These are phyloP conservation scores for Fusarium algeriense DNA, from an alignment of 2,329 filamentous ascomycete species.

Conservation along the genomic window DNA sequence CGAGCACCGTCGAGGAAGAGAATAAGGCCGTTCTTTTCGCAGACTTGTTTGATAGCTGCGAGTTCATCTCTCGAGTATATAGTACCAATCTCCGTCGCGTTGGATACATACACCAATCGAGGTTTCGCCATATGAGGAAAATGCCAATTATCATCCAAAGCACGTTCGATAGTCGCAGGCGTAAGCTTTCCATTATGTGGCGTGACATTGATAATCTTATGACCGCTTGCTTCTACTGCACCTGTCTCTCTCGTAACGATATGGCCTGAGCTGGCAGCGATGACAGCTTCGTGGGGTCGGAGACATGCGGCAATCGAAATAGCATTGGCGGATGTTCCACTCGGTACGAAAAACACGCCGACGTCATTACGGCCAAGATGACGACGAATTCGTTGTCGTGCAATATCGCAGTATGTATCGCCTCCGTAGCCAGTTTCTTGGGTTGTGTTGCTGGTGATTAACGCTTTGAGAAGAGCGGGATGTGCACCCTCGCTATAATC, in stretches of 20 bases:
- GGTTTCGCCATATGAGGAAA: slow-evolving; percentile 66
- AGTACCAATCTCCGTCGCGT: slow-evolving; percentile 64
- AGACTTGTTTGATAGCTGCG: slow-evolving; percentile 56
- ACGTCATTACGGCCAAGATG: slow-evolving; percentile 56
- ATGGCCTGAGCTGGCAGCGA: slow-evolving; percentile 63
- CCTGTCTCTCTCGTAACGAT: slow-evolving; percentile 64
- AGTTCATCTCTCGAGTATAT: slow-evolving; percentile 60
- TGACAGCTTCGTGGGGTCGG: slow-evolving; percentile 63
- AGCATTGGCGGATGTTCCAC: slow-evolving; percentile 64
- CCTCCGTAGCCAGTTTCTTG: slow-evolving; percentile 62
- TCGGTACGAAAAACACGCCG: slow-evolving; percentile 64
- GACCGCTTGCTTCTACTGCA: slow-evolving; percentile 63
- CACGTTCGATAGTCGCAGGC: slow-evolving; percentile 55
- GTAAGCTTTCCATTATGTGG: slow-evolving; percentile 62
- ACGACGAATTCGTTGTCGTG: slow-evolving; percentile 56
- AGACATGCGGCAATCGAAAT: slow-evolving; percentile 65
- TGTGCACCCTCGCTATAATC: slow-evolving; percentile 66
- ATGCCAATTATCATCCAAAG: slow-evolving; percentile 62
- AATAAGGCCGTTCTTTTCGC: slow-evolving; percentile 56
- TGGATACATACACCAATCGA: slow-evolving; percentile 64
- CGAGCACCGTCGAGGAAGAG: slow-evolving; percentile 63
- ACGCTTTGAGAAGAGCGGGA: slow-evolving; percentile 61
- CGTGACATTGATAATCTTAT: slow-evolving; percentile 64
- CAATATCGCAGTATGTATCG: slow-evolving; percentile 58
- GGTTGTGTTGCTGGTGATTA: slow-evolving; percentile 58